Evolutionary conservation across 805 yeast genomes (phyloP).

Genomic region (Groenewaldozyma salmanticensis): DNA sequence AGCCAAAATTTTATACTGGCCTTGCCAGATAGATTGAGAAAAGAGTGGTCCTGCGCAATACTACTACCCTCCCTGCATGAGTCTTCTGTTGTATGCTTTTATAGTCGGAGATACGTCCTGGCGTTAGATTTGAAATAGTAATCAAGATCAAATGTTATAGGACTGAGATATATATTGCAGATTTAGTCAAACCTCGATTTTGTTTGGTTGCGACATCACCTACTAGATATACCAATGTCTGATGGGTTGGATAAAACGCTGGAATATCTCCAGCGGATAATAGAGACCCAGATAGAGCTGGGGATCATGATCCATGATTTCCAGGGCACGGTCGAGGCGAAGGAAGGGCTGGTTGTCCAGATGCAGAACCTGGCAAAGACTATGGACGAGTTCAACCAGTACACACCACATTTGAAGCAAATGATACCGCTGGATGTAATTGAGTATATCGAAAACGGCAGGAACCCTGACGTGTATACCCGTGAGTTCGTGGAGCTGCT

Average conservation of each 20-base stretch:
- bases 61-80: no score
- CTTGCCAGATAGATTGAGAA: no score
- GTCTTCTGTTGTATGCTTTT: no score
- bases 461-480: conserved; percentile 95
- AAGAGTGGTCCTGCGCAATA: no score
- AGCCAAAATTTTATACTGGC: no score
- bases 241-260: conserved; percentile 11
- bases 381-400: conserved; percentile 8
- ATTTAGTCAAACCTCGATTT: no score
- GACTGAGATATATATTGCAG: no score
- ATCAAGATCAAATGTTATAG: no score
- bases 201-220: no score
- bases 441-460: conserved; percentile 81
- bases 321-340: conserved; percentile 78
- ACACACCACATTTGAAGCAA: conserved; percentile 10
- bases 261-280: conserved; percentile 40
- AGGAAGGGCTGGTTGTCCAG: conserved; percentile 39
- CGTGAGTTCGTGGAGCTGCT: conserved; percentile 93
- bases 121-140: no score
- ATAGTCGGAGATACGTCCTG: no score
- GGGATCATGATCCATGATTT: conserved; percentile 92
- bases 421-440: conserved; percentile 18
- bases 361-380: conserved; percentile 15
- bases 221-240: no score
- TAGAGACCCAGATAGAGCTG: conserved; percentile 77